Conservation (phyloP, 495 filamentous ascomycete genomes). For the Penicillium diatomitis region DNA sequence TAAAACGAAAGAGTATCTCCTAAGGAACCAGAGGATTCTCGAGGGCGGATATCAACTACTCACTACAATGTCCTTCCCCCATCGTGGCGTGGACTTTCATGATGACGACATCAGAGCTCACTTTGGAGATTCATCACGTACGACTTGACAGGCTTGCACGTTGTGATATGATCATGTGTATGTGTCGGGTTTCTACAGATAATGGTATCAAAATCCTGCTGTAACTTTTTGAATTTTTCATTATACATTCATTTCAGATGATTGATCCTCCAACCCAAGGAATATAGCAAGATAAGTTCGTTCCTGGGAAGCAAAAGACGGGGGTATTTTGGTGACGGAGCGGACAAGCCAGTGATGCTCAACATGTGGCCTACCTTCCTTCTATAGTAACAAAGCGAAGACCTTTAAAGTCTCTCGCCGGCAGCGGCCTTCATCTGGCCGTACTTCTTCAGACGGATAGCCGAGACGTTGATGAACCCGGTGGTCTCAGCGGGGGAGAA, state of each 20-base stretch:
- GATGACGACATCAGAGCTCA: no score
- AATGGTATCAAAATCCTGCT: not conserved
- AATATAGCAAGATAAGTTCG: conserved; percentile 5
- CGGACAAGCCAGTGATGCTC: conserved; percentile 15
- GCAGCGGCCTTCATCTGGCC: conserved; percentile 58
- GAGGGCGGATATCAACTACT: no score
- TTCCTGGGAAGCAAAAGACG: no score
- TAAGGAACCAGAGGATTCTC: no score
- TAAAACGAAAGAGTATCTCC: no score
- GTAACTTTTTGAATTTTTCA: conserved; percentile 10
- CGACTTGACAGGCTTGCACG: no score
- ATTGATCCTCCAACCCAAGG: not conserved
- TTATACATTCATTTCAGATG: conserved; percentile 20
- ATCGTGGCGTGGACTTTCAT: no score
- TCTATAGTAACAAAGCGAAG: not conserved
- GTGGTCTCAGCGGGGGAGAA: conserved; percentile 67
- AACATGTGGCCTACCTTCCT: conserved; percentile 12
- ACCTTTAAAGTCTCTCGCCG: conserved; percentile 36
- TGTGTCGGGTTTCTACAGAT: no score
- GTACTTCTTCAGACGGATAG: conserved; percentile 88
- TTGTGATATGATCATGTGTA: no score
- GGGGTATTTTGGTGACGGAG: no score
- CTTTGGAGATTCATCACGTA: no score
- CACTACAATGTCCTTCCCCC: no score
- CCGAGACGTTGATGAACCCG: conserved; percentile 74